Conservation (phyloP, 1,139 yeast genomes). For the Taphrina flavorubra region DNA sequence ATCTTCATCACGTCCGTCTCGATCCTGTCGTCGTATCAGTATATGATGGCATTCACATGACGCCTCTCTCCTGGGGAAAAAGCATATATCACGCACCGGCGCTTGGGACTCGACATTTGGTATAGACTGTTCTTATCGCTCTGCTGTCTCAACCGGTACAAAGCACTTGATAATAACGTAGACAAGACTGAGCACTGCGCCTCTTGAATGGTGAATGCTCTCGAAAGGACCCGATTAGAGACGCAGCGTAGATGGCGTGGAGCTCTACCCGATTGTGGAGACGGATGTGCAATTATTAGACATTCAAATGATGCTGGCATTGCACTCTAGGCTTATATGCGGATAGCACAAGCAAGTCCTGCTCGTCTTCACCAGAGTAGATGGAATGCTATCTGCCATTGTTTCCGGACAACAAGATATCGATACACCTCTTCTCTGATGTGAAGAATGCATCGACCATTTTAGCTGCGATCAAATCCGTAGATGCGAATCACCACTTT, state of each 20-base stretch:
- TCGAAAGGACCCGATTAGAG: not conserved
- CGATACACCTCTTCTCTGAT: slow-evolving; percentile 54
- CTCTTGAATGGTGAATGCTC: too few species aligned
- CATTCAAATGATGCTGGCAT: too few species aligned
- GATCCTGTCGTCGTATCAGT: slow-evolving; percentile 58
- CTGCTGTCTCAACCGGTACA: too few species aligned
- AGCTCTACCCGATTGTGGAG: slow-evolving; percentile 11
- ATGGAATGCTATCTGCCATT: slow-evolving; percentile 53
- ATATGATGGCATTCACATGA: too few species aligned
- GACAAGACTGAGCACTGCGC: too few species aligned
- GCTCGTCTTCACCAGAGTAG: not conserved
- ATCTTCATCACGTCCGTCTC: slow-evolving; percentile 97
- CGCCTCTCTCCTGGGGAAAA: too few species aligned
- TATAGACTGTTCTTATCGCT: too few species aligned
- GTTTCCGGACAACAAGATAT: slow-evolving; percentile 53
- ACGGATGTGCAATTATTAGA: not conserved
- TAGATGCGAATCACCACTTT: slow-evolving; percentile 54
- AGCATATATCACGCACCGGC: slow-evolving; percentile 10
- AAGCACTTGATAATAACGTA: too few species aligned
- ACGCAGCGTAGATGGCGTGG: not conserved
- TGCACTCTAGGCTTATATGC: too few species aligned
- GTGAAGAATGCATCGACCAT: slow-evolving; percentile 57
- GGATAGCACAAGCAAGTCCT: too few species aligned
- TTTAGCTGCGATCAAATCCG: slow-evolving; percentile 53
- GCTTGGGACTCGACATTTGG: slow-evolving; percentile 31